A percentile compares a stretch with the other conserved stretches of the same genome.
These are phyloP conservation scores for Phytophthora fragariae DNA, from an alignment of 352 stramenopile genomes.

Conservation along the genomic window DNA sequence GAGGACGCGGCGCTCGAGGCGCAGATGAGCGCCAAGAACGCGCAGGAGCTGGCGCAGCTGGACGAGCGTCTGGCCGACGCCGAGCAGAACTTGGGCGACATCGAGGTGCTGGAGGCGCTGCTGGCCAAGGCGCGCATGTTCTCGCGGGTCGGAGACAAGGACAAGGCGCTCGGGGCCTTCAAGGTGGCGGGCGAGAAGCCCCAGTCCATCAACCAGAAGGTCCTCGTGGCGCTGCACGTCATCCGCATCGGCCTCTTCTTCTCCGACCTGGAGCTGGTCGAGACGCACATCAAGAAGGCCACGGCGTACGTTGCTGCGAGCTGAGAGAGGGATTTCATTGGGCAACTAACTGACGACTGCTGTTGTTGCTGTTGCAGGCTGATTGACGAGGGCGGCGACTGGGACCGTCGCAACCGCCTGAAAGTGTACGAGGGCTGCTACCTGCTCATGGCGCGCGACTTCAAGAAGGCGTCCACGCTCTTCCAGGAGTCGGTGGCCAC, in stretches of 20 bases:
- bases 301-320: constrained; percentile 46
- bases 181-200: constrained; percentile 93
- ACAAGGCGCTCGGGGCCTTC: constrained; percentile 93
- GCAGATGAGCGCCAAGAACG: constrained; percentile 71
- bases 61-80: constrained; percentile 92
- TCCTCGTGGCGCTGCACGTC: constrained; percentile 96
- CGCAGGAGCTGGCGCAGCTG: constrained; percentile 74
- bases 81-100: constrained; percentile 97
- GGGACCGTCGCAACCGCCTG: constrained; percentile 98
- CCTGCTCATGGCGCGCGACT: constrained; percentile 93
- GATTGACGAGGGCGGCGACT: constrained; percentile 97
- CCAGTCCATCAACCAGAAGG: constrained; percentile 97
- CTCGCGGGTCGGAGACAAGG: constrained; percentile 93
- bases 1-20: constrained; percentile 62
- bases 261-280: constrained; percentile 84
- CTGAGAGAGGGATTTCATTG: background rate
- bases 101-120: constrained; percentile 97
- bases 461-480: constrained; percentile 93
- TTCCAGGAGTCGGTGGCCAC: constrained; percentile 98
- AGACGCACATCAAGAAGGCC: constrained; percentile 91
- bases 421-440: constrained; percentile 98
- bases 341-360: background rate
- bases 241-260: constrained; percentile 92
- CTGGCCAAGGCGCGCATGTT: constrained; percentile 95
- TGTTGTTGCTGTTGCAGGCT: constrained; percentile 44